phyloP scores from a whole-genome alignment of 306 rosid species.

The Canavalia ensiformis region DNA sequence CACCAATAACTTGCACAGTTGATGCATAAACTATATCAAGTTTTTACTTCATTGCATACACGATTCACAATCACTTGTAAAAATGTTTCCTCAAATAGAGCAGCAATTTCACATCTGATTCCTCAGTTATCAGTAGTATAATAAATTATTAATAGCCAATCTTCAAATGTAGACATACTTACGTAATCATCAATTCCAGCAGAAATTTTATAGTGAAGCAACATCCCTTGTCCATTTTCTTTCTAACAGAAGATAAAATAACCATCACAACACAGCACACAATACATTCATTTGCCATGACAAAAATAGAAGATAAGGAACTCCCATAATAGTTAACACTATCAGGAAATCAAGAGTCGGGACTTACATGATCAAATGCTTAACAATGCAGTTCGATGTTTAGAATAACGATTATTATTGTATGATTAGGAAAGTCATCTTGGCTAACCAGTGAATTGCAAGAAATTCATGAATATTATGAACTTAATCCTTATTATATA shows the following conservation, averaged over 20 bases:
- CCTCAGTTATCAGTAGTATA: conserved; percentile 2
- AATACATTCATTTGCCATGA: conserved; percentile 16
- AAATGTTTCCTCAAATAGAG: conserved; percentile 60
- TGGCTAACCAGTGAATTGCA: conserved; percentile 6
- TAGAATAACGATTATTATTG: conserved; percentile 18
- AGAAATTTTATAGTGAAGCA: conserved; percentile 36
- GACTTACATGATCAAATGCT: conserved; percentile 1
- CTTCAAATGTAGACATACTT: not conserved
- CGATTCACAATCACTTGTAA: conserved; percentile 17
- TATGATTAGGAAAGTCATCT: conserved; percentile 20
- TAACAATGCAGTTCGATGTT: not conserved
- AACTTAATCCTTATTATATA: conserved; percentile 21
- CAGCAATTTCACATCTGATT: conserved; percentile 23
- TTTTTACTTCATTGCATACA: not conserved
- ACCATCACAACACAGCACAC: not conserved
- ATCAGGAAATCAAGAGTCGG: conserved; percentile 3
- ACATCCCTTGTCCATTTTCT: conserved; percentile 39
- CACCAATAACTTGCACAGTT: conserved; percentile 13
- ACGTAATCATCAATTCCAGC: conserved; percentile 2
- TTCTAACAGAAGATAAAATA: conserved; percentile 36
- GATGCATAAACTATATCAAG: conserved; percentile 31
- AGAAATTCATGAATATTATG: not conserved
- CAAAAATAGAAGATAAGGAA: conserved; percentile 11
- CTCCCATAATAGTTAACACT: not conserved
- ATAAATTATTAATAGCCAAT: conserved; percentile 9